These are phyloP conservation scores for Xylaria multiplex DNA, from an alignment of 2,329 filamentous ascomycete genomes.

Conservation along the genomic window DNA sequence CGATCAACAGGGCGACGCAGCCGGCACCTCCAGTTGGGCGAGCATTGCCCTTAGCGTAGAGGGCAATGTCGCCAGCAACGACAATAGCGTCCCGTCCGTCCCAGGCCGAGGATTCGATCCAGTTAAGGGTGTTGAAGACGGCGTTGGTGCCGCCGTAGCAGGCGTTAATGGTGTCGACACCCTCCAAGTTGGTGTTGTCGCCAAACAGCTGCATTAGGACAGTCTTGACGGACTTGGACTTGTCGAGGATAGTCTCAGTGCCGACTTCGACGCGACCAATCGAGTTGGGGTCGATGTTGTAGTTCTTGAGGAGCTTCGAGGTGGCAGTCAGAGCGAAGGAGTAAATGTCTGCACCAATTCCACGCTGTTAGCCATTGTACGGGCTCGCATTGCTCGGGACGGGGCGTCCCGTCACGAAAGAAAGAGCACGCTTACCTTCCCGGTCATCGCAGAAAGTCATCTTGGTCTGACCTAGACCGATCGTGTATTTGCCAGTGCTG, in stretches of 20 bases:
- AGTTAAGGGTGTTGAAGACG: slow-evolving; percentile 84
- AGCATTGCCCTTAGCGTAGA: slow-evolving; percentile 85
- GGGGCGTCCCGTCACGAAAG: not conserved
- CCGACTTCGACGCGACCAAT: slow-evolving; percentile 86
- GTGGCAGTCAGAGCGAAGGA: slow-evolving; percentile 82
- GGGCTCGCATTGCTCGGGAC: not conserved
- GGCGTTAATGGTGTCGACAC: slow-evolving; percentile 83
- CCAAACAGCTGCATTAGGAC: slow-evolving; percentile 88
- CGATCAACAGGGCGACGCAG: slow-evolving; percentile 80
- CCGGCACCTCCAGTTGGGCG: slow-evolving; percentile 84
- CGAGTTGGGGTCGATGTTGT: slow-evolving; percentile 80
- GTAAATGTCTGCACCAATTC: slow-evolving; percentile 76
- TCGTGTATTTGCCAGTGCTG: slow-evolving; percentile 85
- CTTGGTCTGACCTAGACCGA: slow-evolving; percentile 89
- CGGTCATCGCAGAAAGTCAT: slow-evolving; percentile 93
- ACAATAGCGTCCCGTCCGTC: slow-evolving; percentile 85
- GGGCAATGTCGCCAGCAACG: slow-evolving; percentile 82
- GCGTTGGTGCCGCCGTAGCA: slow-evolving; percentile 90
- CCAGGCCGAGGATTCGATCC: slow-evolving; percentile 88
- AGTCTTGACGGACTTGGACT: slow-evolving; percentile 91
- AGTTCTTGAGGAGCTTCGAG: slow-evolving; percentile 82
- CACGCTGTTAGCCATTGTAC: slow-evolving; percentile 17
- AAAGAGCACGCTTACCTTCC: slow-evolving; percentile 69
- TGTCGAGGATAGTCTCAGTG: slow-evolving; percentile 86
- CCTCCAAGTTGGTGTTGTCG: slow-evolving; percentile 85